Base-by-base conservation (phyloP, 169 alveolate genomes). In the Cryptosporidium canis region DNA sequence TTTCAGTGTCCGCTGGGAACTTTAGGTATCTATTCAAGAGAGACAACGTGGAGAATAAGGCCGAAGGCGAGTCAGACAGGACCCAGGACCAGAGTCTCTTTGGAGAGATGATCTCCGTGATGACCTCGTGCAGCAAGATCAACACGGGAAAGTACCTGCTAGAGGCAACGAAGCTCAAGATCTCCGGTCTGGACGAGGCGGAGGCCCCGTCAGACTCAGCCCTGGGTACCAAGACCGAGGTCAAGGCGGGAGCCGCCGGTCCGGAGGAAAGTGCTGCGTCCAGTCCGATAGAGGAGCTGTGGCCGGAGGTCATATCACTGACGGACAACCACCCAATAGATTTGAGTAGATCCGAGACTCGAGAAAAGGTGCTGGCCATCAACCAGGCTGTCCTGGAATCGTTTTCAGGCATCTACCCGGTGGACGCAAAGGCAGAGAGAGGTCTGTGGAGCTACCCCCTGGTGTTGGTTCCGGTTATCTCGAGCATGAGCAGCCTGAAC, bases 221-320 rank as follows among this genome's bases (percentile, higher is more conserved):
- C 8, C 11, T 51, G 24, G 9, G 24, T 21, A 16, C 12, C n/a
- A 24, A 51, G 6, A 51, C 16, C 8, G 24, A 51, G 3, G 14
- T 21, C n/a, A 33, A 51, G 63, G 24, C 12, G 0, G 24, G 24
- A n/a, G 16, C 63, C 1, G 24, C 4, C 8, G 31, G 45, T 24
- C 21, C 3, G 2, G 45, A 16, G 8, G 21, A 67, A 67, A 44
- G 27, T 45, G 16, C 39, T 4, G 24, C 47, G 45, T 21, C 16
- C 3, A 43, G 45, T 3, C 29, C 35, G 11, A 31, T 77, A 37
- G 68, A 63, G 12, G 39, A 77, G 14, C 29, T 77, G 0, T 77
- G 87, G 87, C 87, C 87, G 7, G 55, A 39, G 35, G 64, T 58
- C 16, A 61, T 77, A 35, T 31, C 55, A 1, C 16, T 77, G 45